These are phyloP conservation scores for Cordyceps farinosa DNA, from an alignment of 2,329 filamentous ascomycete species.

Conservation along the genomic window DNA sequence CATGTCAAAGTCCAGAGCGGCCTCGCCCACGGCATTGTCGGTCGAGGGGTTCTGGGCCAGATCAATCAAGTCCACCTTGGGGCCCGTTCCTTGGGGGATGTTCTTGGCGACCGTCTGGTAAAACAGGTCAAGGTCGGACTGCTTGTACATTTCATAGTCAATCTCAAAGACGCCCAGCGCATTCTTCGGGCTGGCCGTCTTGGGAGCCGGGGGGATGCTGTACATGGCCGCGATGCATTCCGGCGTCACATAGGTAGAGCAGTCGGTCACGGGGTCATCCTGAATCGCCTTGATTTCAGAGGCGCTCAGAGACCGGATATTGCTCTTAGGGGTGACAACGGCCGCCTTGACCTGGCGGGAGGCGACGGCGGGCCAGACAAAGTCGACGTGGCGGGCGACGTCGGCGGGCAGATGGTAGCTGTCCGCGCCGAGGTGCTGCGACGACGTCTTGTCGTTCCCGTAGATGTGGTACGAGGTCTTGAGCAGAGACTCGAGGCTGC, in stretches of 20 bases:
- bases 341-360: slow-evolving; percentile 19
- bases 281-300: neutral
- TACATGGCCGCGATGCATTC: slow-evolving; percentile 49
- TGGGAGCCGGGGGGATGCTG: slow-evolving; percentile 29
- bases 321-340: neutral
- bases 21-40: slow-evolving; percentile 35
- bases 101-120: slow-evolving; percentile 30
- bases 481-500: slow-evolving; percentile 36
- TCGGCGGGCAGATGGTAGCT: slow-evolving; percentile 36
- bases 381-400: slow-evolving; percentile 35
- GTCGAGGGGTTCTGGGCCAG: slow-evolving; percentile 19
- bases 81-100: slow-evolving; percentile 36
- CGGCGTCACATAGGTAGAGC: slow-evolving; percentile 52
- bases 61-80: slow-evolving; percentile 31
- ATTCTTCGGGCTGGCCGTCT: slow-evolving; percentile 28
- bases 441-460: slow-evolving; percentile 32
- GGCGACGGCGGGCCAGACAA: slow-evolving; percentile 38
- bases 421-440: slow-evolving; percentile 33
- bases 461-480: slow-evolving; percentile 45
- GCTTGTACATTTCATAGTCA: slow-evolving; percentile 37
- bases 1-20: slow-evolving; percentile 47
- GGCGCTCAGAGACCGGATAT: too few relatives aligned
- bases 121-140: slow-evolving; percentile 38
- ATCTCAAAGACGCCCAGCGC: slow-evolving; percentile 42
- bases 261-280: slow-evolving; percentile 25